These are phyloP conservation scores for Macrophomina tecta DNA, from an alignment of 2,329 filamentous ascomycete species.

Conservation along the genomic window DNA sequence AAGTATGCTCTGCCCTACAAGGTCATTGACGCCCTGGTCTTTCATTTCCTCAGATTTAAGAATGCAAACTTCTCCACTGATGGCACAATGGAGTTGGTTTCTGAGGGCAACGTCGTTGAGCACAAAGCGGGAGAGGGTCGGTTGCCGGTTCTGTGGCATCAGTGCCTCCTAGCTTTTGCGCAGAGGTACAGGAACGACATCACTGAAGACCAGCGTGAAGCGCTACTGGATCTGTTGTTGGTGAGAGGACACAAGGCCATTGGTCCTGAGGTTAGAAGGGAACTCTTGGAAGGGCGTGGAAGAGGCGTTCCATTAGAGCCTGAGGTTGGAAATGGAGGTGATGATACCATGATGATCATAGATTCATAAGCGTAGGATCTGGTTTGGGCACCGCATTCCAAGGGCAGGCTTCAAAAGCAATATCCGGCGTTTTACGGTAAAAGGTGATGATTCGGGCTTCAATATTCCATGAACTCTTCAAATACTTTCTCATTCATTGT, in stretches of 20 bases:
- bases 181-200: constrained; percentile 96
- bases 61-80: constrained; percentile 66
- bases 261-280: constrained; percentile 86
- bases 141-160: constrained; percentile 94
- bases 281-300: constrained; percentile 85
- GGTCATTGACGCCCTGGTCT: constrained; percentile 91
- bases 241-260: constrained; percentile 86
- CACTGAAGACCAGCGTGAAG: constrained; percentile 92
- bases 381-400: background rate
- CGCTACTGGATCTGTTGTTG: constrained; percentile 83
- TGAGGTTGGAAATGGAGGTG: constrained; percentile 69
- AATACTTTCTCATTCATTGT: too few relatives aligned
- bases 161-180: constrained; percentile 88
- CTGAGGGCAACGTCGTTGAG: constrained; percentile 37
- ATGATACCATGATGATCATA: constrained; percentile 86
- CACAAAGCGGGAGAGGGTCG: constrained; percentile 61
- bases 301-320: constrained; percentile 75
- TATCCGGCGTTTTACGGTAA: constrained; percentile 6
- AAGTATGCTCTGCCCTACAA: constrained; percentile 96
- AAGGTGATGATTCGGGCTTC: constrained; percentile 10
- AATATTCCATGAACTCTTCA: background rate
- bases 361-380: constrained; percentile 9
- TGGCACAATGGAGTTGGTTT: constrained; percentile 33
- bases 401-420: constrained; percentile 1
- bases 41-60: constrained; percentile 93